Percentiles rank a stretch among this genome's conserved stretches.
Evolutionary conservation across 2,329 filamentous ascomycete genomes (phyloP).

Genomic region (Epichloe coenophiala): DNA sequence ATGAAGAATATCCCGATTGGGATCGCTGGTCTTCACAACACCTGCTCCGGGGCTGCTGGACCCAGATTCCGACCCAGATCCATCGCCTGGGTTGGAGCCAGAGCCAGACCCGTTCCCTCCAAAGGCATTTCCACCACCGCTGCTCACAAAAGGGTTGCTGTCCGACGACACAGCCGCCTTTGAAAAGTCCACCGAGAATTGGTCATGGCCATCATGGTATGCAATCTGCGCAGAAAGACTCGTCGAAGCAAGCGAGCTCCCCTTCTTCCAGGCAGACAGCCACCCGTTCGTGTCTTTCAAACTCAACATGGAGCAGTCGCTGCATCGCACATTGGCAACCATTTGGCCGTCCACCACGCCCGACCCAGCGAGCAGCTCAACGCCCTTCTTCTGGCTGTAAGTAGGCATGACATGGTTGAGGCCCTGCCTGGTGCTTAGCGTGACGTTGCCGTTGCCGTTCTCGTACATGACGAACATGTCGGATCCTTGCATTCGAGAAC

Average conservation of each 20-base stretch:
- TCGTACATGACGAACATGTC: slow-evolving; percentile 52
- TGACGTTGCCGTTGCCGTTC: slow-evolving; percentile 44
- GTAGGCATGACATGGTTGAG: slow-evolving; percentile 33
- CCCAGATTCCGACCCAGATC: background rate
- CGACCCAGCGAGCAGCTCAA: slow-evolving; percentile 45
- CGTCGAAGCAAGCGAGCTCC: slow-evolving; percentile 30
- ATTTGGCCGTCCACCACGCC: slow-evolving; percentile 39
- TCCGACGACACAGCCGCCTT: slow-evolving; percentile 32
- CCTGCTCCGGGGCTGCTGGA: background rate
- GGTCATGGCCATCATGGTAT: slow-evolving; percentile 30
- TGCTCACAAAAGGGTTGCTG: slow-evolving; percentile 38
- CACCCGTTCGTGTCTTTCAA: slow-evolving; percentile 30
- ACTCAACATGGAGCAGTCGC: slow-evolving; percentile 35
- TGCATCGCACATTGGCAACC: slow-evolving; percentile 45
- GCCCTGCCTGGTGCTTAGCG: slow-evolving; percentile 42
- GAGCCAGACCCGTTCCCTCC: slow-evolving; percentile 3
- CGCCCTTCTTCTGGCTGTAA: slow-evolving; percentile 27
- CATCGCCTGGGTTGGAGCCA: background rate
- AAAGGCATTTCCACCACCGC: slow-evolving; percentile 3
- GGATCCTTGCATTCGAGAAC: slow-evolving; percentile 37
- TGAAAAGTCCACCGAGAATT: slow-evolving; percentile 35
- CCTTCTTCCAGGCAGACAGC: slow-evolving; percentile 42
- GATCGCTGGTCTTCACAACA: slow-evolving; percentile 4
- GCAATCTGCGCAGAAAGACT: slow-evolving; percentile 25
- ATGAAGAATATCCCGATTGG: slow-evolving; percentile 18